Evolutionary conservation across 225 moss, liverwort and hornwort species (phyloP), one percentile per base, ranked within the genome.

Genomic region (Antitrichia curtipendula): DNA sequence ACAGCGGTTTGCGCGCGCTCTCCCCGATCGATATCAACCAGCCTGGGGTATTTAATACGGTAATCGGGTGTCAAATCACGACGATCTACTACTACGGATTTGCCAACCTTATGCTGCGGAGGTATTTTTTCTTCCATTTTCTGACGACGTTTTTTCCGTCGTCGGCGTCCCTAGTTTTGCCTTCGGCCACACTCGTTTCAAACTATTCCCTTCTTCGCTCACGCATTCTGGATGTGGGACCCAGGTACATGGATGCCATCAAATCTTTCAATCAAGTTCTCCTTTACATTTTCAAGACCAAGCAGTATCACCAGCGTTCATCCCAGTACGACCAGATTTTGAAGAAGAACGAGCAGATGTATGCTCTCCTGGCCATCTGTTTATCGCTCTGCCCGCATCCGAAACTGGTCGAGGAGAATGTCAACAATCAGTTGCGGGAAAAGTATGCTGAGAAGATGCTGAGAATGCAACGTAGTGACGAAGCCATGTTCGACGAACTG

Each of bases 261-360:
- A 97, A 95, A 82, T 94, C 98, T 45, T 99, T 99, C 95, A 99
- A 99, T 61, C 97, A 97, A 84, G 96, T 96, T 79, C 94, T 99
- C 18, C 86, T 99, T 58, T 99, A 99, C 65, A 97, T 99, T 79
- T 94, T 95, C 86, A 99, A 99, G 94, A 97, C 95, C 57, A 99
- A 99, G 93, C 98, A 99, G 93, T 99, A 93, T 82, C 97, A 99
- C 86, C 98, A 99, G 82, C 93, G 95, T 28, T 99, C 97, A 40
- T 96, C 98, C 8, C 98, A 99, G 92, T 95, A 95, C 76, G 98
- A 99, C 57, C 98, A 99, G 87, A 99, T 99, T 73, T 91, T 96
- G 90, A 99, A 99, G 88, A 99, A 99, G 91, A 99, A 99, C 58
- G 98, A 99, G 91, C 98, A 99, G 95, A 99, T 99, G 97, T 99